A percentile compares a stretch with the other conserved stretches of the same genome.
These are phyloP conservation scores for Fusarium devonianum DNA, from an alignment of 2,329 filamentous ascomycete species.

Conservation along the genomic window DNA sequence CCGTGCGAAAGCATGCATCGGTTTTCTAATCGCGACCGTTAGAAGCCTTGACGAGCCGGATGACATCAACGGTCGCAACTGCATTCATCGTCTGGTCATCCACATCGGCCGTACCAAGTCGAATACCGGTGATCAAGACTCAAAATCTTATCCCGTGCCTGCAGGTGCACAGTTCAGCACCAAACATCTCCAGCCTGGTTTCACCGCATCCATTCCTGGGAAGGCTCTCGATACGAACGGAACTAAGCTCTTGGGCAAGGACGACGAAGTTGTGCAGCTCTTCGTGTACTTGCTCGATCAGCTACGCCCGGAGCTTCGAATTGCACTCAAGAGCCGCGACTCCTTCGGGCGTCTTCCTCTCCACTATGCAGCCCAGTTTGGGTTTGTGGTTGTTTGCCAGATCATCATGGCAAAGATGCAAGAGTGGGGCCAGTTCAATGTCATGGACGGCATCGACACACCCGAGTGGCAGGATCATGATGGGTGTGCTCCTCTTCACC, in stretches of 20 bases:
- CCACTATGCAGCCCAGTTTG: constrained; percentile 94
- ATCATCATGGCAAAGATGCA: constrained; percentile 89
- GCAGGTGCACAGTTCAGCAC: constrained; percentile 64
- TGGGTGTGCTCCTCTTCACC: constrained; percentile 87
- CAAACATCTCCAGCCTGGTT: constrained; percentile 81
- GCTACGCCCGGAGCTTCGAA: constrained; percentile 71
- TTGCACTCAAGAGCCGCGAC: constrained; percentile 73
- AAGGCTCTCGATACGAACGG: constrained; percentile 71
- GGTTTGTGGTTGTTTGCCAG: constrained; percentile 89
- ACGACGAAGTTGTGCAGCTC: constrained; percentile 79
- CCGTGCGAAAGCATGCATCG: constrained; percentile 72
- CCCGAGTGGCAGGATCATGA: constrained; percentile 91
- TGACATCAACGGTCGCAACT: constrained; percentile 94
- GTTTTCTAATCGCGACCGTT: constrained; percentile 72
- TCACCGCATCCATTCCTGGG: constrained; percentile 68
- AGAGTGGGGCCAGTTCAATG: constrained; percentile 85
- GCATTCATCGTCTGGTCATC: constrained; percentile 90
- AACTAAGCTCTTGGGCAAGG: constrained; percentile 67
- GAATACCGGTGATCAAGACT: constrained; percentile 56
- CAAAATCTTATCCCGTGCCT: constrained; percentile 59
- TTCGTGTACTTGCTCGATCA: constrained; percentile 69
- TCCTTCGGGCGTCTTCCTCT: constrained; percentile 83
- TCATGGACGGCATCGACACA: constrained; percentile 85
- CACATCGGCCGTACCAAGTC: constrained; percentile 82
- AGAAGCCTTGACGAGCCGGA: constrained; percentile 82